Percentiles rank a stretch among this genome's conserved stretches.
Conservation (phyloP, 1,284 basidiomycete species). For the Apiotrichum akiyoshidainum region DNA sequence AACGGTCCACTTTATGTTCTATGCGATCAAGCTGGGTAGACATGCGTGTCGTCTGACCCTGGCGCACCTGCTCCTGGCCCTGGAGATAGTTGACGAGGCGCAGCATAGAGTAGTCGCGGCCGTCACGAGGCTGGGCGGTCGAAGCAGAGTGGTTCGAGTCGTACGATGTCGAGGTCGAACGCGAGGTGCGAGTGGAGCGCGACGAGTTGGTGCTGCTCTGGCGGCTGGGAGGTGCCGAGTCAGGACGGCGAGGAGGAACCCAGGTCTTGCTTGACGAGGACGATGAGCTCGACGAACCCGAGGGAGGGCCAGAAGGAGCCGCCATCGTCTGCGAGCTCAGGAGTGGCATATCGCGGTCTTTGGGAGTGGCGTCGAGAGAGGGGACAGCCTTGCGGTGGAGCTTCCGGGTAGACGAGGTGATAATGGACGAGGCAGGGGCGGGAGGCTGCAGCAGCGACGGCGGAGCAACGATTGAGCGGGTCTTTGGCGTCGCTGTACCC, state of each 20-base stretch:
- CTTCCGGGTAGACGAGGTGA: slow-evolving; percentile 12
- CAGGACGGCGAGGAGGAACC: neutral
- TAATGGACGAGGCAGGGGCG: neutral
- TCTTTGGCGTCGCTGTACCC: neutral
- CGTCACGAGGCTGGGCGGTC: neutral
- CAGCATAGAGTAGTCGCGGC: slow-evolving; percentile 6
- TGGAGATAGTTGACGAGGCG: slow-evolving; percentile 37
- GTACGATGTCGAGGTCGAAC: neutral
- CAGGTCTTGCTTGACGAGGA: neutral
- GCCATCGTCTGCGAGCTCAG: neutral
- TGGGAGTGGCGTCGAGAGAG: slow-evolving; percentile 13
- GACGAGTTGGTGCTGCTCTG: slow-evolving; percentile 1
- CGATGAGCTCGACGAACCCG: neutral
- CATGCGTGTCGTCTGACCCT: slow-evolving; percentile 37
- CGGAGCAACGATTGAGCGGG: neutral
- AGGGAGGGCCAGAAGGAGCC: slow-evolving; percentile 2
- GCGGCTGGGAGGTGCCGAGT: neutral
- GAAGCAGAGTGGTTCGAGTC: slow-evolving; percentile 6
- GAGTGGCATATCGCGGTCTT: neutral
- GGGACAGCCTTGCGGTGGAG: slow-evolving; percentile 31
- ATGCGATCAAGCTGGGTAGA: slow-evolving; percentile 46
- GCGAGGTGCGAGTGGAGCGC: neutral
- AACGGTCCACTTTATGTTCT: slow-evolving; percentile 34
- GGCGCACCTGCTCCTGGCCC: slow-evolving; percentile 41
- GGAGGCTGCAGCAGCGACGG: neutral